These are phyloP conservation scores for Cladosporium sp. DNA, from an alignment of 2,329 filamentous ascomycete genomes.

Conservation along the genomic window DNA sequence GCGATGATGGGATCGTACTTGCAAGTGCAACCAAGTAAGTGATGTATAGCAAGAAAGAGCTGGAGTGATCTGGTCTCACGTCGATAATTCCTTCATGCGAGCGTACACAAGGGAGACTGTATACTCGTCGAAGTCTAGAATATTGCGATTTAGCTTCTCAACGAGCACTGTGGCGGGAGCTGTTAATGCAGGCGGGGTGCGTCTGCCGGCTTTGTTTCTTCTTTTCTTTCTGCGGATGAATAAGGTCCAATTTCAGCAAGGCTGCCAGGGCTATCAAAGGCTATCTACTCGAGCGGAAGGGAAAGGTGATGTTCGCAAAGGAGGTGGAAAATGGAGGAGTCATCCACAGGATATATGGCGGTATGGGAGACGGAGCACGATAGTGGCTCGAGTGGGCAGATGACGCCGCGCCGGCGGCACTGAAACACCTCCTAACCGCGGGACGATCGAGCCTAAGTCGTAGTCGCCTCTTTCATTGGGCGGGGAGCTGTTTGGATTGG, in stretches of 20 bases:
- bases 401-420: constrained; percentile 19
- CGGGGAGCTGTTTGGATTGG: constrained; percentile 20
- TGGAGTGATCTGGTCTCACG: neutral
- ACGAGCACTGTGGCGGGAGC: constrained; percentile 26
- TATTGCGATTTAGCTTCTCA: constrained; percentile 32
- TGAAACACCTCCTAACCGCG: constrained; percentile 19
- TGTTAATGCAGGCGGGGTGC: constrained; percentile 23
- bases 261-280: constrained; percentile 29
- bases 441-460: constrained; percentile 14
- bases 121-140: neutral
- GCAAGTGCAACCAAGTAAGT: neutral
- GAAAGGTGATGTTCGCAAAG: constrained; percentile 12
- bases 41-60: neutral
- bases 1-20: constrained; percentile 15
- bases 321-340: constrained; percentile 17
- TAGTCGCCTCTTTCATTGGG: constrained; percentile 7
- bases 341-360: constrained; percentile 22
- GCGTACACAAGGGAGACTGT: neutral
- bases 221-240: constrained; percentile 25
- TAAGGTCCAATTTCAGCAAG: constrained; percentile 20
- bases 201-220: constrained; percentile 17
- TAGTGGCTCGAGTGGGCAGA: constrained; percentile 23
- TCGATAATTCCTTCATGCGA: constrained; percentile 1
- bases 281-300: constrained; percentile 30
- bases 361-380: constrained; percentile 25